Evolutionary conservation across 1,139 yeast genomes (phyloP).

Genomic region (Geotrichum klebahnii): DNA sequence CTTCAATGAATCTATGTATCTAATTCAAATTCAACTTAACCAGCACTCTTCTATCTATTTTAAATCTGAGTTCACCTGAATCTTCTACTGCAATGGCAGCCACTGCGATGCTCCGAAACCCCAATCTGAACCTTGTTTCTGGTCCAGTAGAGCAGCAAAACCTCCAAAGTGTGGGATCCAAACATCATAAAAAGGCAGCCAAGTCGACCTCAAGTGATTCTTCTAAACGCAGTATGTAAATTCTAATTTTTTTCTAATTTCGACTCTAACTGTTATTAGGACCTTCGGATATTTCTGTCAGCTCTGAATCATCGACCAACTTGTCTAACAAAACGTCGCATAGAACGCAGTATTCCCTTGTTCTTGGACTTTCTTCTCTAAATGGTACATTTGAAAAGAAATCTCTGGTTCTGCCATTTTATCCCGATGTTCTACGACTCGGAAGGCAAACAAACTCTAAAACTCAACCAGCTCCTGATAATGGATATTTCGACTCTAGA

Average conservation of each 20-base stretch:
- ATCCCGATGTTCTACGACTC: conserved; percentile 77
- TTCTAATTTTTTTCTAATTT: neutral
- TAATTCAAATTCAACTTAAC: neutral
- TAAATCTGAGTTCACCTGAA: too few species aligned
- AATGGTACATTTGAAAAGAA: conserved; percentile 82
- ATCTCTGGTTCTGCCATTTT: conserved; percentile 70
- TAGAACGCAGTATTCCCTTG: conserved; percentile 38
- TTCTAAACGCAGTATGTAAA: neutral
- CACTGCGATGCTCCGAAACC: neutral
- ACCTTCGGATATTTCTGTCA: too few species aligned
- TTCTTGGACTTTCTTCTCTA: conserved; percentile 66
- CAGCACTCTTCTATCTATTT: neutral
- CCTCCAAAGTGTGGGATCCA: neutral
- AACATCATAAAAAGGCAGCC: neutral
- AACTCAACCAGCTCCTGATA: conserved; percentile 68
- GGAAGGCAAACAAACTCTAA: conserved; percentile 83
- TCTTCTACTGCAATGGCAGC: neutral
- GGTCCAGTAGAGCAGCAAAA: neutral
- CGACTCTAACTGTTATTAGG: neutral
- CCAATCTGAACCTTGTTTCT: neutral
- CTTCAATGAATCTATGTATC: too few species aligned
- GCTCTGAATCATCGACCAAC: neutral
- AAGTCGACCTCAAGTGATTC: neutral
- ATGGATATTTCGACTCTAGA: conserved; percentile 91
- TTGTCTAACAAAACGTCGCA: neutral